Evolutionary conservation across 2,329 filamentous ascomycete species (phyloP).

Genomic region (Ceratocystis destructans): DNA sequence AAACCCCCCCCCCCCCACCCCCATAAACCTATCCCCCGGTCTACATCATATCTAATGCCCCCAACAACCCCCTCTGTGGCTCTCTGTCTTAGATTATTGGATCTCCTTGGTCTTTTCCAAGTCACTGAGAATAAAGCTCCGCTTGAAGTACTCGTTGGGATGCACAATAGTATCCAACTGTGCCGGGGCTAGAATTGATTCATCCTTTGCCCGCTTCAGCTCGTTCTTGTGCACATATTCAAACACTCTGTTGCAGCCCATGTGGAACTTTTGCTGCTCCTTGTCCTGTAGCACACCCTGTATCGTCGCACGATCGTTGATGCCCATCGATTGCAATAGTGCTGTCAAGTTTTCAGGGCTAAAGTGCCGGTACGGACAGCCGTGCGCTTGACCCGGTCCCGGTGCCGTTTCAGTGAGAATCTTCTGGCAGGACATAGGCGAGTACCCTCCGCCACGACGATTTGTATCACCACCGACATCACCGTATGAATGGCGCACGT

Average conservation of each 20-base stretch:
- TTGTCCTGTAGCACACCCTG: conserved; percentile 80
- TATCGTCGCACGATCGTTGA: conserved; percentile 63
- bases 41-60: background rate
- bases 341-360: conserved; percentile 69
- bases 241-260: conserved; percentile 95
- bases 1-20: too few relatives aligned
- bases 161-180: conserved; percentile 93
- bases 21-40: background rate
- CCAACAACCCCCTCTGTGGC: background rate
- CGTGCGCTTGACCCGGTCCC: conserved; percentile 75
- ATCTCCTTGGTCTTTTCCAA: conserved; percentile 33
- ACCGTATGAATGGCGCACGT: conserved; percentile 86
- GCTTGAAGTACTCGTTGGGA: conserved; percentile 95
- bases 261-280: conserved; percentile 75
- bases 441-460: conserved; percentile 72
- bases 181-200: conserved; percentile 53
- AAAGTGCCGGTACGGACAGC: conserved; percentile 94
- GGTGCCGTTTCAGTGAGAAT: conserved; percentile 82
- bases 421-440: conserved; percentile 87
- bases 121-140: conserved; percentile 80
- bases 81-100: conserved; percentile 10
- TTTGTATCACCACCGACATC: conserved; percentile 90
- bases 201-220: conserved; percentile 62
- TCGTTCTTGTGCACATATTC: conserved; percentile 71
- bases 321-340: conserved; percentile 63